Evolutionary conservation across 345 rosid species (phyloP).

Genomic region (Psidium guajava): DNA sequence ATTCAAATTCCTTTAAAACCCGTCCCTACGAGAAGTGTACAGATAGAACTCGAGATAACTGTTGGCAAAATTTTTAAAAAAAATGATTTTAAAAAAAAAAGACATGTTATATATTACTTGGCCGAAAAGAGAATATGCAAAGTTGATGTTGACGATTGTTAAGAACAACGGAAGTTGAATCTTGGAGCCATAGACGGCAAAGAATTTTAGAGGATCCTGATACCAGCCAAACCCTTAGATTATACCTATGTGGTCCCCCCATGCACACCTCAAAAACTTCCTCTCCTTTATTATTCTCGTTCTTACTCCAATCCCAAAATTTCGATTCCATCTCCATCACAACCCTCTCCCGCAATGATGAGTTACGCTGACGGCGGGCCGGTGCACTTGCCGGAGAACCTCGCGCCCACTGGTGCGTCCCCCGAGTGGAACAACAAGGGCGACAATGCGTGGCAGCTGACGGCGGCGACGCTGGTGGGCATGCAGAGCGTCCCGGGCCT

Average conservation of each 20-base stretch:
- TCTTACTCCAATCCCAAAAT: background rate
- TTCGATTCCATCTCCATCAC: background rate
- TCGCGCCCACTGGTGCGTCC: slow-evolving; percentile 9
- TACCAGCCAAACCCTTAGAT: slow-evolving; percentile 11
- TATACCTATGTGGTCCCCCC: slow-evolving; percentile 8
- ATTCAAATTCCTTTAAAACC: background rate
- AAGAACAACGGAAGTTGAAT: background rate
- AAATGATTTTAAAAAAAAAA: background rate
- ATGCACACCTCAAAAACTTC: background rate
- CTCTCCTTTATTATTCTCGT: background rate
- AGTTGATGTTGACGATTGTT: background rate
- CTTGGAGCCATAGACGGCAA: slow-evolving; percentile 9
- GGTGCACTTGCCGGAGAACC: slow-evolving; percentile 6
- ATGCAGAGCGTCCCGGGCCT: slow-evolving; percentile 60
- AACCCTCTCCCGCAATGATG: background rate
- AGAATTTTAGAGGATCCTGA: slow-evolving; percentile 12
- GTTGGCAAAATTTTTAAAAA: too few species aligned
- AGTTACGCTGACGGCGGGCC: background rate
- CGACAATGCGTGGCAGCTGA: slow-evolving; percentile 54
- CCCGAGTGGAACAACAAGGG: slow-evolving; percentile 36
- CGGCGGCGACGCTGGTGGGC: slow-evolving; percentile 40
- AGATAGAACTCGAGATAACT: background rate
- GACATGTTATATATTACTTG: background rate
- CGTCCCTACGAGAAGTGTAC: background rate
- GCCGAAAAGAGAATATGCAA: background rate